Evolutionary conservation across 805 yeast species (phyloP).

Genomic region (Lachancea nothofagi): DNA sequence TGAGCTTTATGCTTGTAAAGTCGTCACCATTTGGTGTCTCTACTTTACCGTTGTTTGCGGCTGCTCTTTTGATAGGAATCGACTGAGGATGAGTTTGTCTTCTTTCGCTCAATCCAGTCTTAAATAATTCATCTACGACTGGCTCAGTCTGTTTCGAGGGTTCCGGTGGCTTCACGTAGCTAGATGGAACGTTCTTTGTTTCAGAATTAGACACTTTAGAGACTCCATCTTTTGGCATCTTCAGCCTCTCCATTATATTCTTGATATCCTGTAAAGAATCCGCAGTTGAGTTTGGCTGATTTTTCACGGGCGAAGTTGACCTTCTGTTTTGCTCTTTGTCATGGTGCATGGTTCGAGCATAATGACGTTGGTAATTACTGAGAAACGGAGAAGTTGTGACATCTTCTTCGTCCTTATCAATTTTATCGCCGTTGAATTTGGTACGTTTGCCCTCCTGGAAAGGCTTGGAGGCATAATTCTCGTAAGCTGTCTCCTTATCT

Average conservation of each 20-base stretch:
- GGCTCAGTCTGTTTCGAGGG: no score
- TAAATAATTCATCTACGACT: background rate
- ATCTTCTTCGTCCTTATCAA: background rate
- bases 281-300: slow-evolving; percentile 15
- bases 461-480: background rate
- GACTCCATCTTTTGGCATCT: background rate
- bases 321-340: slow-evolving; percentile 16
- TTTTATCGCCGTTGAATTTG: slow-evolving; percentile 5
- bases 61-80: background rate
- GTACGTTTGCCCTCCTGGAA: slow-evolving; percentile 3
- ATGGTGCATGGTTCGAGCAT: slow-evolving; percentile 21
- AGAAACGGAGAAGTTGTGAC: slow-evolving; percentile 15
- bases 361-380: slow-evolving; percentile 19
- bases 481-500: background rate
- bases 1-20: slow-evolving; percentile 8
- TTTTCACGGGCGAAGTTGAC: slow-evolving; percentile 25
- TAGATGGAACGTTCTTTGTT: slow-evolving; percentile 10
- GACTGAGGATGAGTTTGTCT: background rate
- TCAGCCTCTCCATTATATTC: slow-evolving; percentile 17
- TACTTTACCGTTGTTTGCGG: background rate
- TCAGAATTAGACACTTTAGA: background rate
- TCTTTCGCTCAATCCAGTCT: background rate
- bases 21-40: background rate
- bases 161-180: no score
- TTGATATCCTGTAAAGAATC: slow-evolving; percentile 16